Conservation (phyloP, 148 eudicot species). For the Vaccinium darrowii region DNA sequence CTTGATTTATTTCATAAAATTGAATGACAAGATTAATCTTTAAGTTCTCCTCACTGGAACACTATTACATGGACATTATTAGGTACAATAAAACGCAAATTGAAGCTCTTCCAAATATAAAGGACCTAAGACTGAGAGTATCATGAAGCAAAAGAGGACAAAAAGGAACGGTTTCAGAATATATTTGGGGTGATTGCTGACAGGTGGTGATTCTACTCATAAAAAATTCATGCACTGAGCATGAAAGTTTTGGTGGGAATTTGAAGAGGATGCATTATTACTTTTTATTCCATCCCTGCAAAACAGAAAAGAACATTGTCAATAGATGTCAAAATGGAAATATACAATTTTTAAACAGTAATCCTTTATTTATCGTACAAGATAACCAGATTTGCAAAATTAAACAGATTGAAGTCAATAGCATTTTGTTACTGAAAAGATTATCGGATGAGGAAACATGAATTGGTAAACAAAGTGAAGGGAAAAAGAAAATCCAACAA, state of each 20-base stretch:
- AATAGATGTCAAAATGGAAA: slow-evolving; percentile 5
- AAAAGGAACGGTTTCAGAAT: neutral
- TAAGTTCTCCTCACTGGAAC: neutral
- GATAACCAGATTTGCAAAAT: neutral
- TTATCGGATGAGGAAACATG: neutral
- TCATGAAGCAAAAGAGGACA: neutral
- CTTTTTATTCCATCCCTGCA: slow-evolving; percentile 99
- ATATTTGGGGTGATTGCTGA: neutral
- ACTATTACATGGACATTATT: neutral
- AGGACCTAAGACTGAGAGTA: neutral
- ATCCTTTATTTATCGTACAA: neutral
- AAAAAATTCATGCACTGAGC: neutral
- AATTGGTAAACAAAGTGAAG: neutral
- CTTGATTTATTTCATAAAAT: neutral
- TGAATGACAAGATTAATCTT: neutral
- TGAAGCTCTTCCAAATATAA: neutral
- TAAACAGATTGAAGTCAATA: neutral
- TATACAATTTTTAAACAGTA: neutral
- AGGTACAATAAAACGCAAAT: neutral
- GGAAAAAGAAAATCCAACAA: neutral
- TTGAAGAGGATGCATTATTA: slow-evolving; percentile 36
- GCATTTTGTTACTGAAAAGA: neutral
- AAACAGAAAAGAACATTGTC: slow-evolving; percentile 26
- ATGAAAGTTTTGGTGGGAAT: neutral
- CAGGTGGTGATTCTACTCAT: neutral